Evolutionary conservation across 331 rosid genomes (phyloP).

Genomic region (Acacia pycnantha): DNA sequence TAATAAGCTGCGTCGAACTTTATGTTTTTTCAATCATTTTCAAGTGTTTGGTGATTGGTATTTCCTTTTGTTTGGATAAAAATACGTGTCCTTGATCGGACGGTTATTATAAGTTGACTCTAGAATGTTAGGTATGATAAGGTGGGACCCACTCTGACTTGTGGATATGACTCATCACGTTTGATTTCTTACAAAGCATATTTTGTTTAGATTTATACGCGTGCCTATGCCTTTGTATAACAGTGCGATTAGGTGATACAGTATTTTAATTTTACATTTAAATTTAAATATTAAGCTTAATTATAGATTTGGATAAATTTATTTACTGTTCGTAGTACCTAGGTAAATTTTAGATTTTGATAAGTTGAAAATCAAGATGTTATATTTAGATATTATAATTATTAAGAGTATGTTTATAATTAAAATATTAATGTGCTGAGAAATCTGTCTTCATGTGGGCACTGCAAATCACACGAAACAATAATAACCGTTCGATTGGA

Average conservation of each 20-base stretch:
- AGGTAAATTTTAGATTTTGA: too few species aligned
- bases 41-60: background rate
- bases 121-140: background rate
- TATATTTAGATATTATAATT: too few species aligned
- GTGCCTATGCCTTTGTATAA: background rate
- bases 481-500: background rate
- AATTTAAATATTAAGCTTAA: background rate
- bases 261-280: background rate
- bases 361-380: too few species aligned
- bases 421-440: background rate
- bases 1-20: background rate
- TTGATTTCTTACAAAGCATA: background rate
- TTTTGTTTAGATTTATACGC: background rate
- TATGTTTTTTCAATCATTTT: background rate
- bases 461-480: background rate
- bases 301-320: too few species aligned
- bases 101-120: constrained; percentile 23
- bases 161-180: background rate
- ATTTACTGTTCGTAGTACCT: too few species aligned
- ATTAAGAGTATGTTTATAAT: too few species aligned
- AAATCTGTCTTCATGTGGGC: background rate
- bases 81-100: background rate
- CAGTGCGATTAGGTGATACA: background rate
- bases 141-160: constrained; percentile 8
- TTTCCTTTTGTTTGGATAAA: background rate